Conservation (phyloP, 108 stramenopile genomes). For the Chaetoceros muelleri region DNA sequence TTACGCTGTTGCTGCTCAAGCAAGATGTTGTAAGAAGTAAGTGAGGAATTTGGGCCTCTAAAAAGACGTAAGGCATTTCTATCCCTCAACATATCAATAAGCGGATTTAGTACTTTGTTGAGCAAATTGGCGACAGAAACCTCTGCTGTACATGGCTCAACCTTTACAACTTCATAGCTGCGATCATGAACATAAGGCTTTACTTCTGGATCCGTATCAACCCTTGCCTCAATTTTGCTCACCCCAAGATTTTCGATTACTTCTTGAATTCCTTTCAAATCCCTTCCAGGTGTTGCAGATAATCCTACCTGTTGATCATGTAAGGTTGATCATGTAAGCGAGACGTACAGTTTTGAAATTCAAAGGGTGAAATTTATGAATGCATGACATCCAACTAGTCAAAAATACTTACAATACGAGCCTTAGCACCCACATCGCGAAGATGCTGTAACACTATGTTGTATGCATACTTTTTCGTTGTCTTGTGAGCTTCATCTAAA, state of each 20-base stretch:
- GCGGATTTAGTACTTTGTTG: slow-evolving; percentile 36
- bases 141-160: slow-evolving; percentile 29
- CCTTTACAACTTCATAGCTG: slow-evolving; percentile 48
- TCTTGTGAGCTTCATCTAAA: slow-evolving; percentile 95
- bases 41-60: slow-evolving; percentile 20
- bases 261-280: slow-evolving; percentile 74
- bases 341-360: not conserved
- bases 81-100: slow-evolving; percentile 29
- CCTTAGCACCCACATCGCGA: slow-evolving; percentile 39
- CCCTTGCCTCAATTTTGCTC: slow-evolving; percentile 64
- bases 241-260: slow-evolving; percentile 61
- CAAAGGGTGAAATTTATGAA: not conserved
- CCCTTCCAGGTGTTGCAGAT: slow-evolving; percentile 92
- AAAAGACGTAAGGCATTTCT: slow-evolving; percentile 17
- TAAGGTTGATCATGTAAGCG: slow-evolving; percentile 5
- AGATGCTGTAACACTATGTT: slow-evolving; percentile 47
- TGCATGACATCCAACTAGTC: too few relatives aligned
- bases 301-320: too few relatives aligned
- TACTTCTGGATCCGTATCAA: slow-evolving; percentile 76
- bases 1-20: too few relatives aligned
- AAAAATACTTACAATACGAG: slow-evolving; percentile 59
- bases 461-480: slow-evolving; percentile 89
- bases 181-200: slow-evolving; percentile 69
- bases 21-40: slow-evolving; percentile 36
- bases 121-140: slow-evolving; percentile 35